Percentiles rank a stretch among this genome's conserved stretches.
phyloP scores from a whole-genome alignment of 1,284 basidiomycete species.

The Fistulina hepatica region DNA sequence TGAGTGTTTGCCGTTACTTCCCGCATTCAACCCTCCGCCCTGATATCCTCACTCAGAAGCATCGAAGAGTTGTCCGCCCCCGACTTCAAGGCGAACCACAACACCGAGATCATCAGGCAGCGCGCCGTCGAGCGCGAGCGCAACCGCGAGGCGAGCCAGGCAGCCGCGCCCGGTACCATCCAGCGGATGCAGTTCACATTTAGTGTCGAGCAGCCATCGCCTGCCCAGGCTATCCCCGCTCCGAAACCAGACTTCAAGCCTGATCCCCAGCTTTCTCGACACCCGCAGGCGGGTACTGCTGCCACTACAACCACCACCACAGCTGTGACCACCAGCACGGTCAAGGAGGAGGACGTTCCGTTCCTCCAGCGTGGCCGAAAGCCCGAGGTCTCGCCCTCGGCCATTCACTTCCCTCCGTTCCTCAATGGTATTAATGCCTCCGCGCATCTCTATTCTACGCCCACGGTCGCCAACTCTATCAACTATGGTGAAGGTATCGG shows the following conservation, averaged over 20 bases:
- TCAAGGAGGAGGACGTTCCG: conserved; percentile 27
- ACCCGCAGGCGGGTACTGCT: conserved; percentile 17
- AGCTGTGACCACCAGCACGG: conserved; percentile 23
- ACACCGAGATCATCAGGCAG: conserved; percentile 64
- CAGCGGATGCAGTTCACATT: conserved; percentile 82
- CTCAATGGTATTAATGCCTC: conserved; percentile 62
- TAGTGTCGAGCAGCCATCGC: conserved; percentile 57
- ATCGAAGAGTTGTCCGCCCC: conserved; percentile 74
- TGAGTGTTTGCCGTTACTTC: conserved; percentile 30
- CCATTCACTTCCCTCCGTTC: conserved; percentile 59
- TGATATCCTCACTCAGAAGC: conserved; percentile 35
- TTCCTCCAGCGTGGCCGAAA: conserved; percentile 31
- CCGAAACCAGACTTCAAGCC: conserved; percentile 59
- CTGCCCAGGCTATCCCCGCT: conserved; percentile 34
- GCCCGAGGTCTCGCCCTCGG: conserved; percentile 11
- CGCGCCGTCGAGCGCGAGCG: conserved; percentile 72
- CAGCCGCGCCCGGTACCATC: conserved; percentile 54
- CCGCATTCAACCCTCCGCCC: conserved; percentile 24
- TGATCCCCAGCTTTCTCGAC: conserved; percentile 54
- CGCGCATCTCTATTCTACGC: conserved; percentile 58
- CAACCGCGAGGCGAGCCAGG: conserved; percentile 57
- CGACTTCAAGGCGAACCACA: conserved; percentile 61
- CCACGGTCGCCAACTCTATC: conserved; percentile 51
- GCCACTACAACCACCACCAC: conserved; percentile 8
- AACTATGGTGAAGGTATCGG: conserved; percentile 60